These are phyloP conservation scores for Phalaenopsis equestris DNA, from an alignment of 106 monocot genomes.

Conservation along the genomic window DNA sequence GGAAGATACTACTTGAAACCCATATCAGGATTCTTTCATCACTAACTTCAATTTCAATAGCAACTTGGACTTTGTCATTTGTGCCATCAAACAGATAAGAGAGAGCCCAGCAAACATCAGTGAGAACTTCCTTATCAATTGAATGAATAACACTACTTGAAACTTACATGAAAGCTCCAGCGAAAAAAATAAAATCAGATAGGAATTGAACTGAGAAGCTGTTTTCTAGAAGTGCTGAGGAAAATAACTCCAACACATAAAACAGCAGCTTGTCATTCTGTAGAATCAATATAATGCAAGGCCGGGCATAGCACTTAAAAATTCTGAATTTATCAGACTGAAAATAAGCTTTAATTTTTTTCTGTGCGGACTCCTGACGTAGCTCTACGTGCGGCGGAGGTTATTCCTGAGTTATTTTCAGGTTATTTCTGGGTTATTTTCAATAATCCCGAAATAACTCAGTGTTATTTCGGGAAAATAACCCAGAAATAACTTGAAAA, in stretches of 20 bases:
- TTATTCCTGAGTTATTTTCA: constrained; percentile 40
- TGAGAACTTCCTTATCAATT: too few relatives aligned
- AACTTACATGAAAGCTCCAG: constrained; percentile 19
- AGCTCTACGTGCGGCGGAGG: too few relatives aligned
- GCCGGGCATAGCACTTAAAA: constrained; percentile 36
- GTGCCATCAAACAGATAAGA: too few relatives aligned
- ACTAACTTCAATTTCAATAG: too few relatives aligned
- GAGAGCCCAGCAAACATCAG: too few relatives aligned
- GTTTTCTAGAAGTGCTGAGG: constrained; percentile 21
- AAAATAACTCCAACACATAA: constrained; percentile 33
- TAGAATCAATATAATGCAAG: constrained; percentile 48
- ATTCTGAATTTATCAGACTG: constrained; percentile 15
- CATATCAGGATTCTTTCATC: neutral
- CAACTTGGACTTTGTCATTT: too few relatives aligned
- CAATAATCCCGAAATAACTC: too few relatives aligned
- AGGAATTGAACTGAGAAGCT: too few relatives aligned
- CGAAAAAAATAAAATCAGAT: too few relatives aligned
- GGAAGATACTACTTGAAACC: neutral
- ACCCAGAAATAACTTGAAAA: too few relatives aligned
- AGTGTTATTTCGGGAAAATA: too few relatives aligned
- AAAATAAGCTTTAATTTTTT: constrained; percentile 11
- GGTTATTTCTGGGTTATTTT: constrained; percentile 40
- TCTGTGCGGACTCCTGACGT: too few relatives aligned
- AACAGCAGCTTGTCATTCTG: constrained; percentile 28
- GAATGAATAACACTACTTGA: constrained; percentile 23